Evolutionary conservation across 768 basidiomycete genomes (phyloP).

Genomic region (Clavaria fumosa): DNA sequence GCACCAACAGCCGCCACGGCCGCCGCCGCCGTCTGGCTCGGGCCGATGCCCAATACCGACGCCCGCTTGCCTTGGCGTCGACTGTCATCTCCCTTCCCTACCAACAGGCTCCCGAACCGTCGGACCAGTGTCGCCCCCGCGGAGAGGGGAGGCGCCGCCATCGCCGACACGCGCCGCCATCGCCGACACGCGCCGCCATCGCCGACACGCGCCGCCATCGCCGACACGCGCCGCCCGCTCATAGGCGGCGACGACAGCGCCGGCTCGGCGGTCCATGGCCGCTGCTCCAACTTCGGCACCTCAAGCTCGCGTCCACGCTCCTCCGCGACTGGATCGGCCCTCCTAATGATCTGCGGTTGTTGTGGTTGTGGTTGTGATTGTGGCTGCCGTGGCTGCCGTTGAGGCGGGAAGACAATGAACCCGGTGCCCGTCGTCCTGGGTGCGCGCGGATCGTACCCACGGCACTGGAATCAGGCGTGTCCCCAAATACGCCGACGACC

Average conservation of each 20-base stretch:
- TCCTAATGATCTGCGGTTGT: slow-evolving; percentile 21
- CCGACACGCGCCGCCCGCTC: no score
- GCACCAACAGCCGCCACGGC: not conserved
- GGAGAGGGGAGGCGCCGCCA: slow-evolving; percentile 24
- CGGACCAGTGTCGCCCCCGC: slow-evolving; percentile 61
- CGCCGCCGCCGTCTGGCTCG: slow-evolving; percentile 23
- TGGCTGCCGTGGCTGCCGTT: no score
- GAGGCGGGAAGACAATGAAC: slow-evolving; percentile 34
- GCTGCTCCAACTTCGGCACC: slow-evolving; percentile 18
- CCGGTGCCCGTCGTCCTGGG: slow-evolving; percentile 59
- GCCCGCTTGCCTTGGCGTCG: slow-evolving; percentile 28
- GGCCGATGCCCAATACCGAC: slow-evolving; percentile 32
- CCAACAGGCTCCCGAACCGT: slow-evolving; percentile 60
- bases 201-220: slow-evolving; percentile 31
- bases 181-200: slow-evolving; percentile 57
- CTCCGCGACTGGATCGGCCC: slow-evolving; percentile 18
- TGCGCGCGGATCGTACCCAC: slow-evolving; percentile 18
- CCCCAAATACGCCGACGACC: slow-evolving; percentile 37
- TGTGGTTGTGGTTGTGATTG: no score
- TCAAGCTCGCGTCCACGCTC: slow-evolving; percentile 17
- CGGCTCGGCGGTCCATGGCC: slow-evolving; percentile 9
- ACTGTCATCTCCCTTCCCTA: slow-evolving; percentile 30
- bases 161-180: no score
- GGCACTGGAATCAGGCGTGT: slow-evolving; percentile 26
- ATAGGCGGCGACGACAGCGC: slow-evolving; percentile 5